A percentile compares a stretch with the other conserved stretches of the same genome.
Conservation (phyloP, 164 flowering plant genomes). For the Amborella trichopoda region DNA sequence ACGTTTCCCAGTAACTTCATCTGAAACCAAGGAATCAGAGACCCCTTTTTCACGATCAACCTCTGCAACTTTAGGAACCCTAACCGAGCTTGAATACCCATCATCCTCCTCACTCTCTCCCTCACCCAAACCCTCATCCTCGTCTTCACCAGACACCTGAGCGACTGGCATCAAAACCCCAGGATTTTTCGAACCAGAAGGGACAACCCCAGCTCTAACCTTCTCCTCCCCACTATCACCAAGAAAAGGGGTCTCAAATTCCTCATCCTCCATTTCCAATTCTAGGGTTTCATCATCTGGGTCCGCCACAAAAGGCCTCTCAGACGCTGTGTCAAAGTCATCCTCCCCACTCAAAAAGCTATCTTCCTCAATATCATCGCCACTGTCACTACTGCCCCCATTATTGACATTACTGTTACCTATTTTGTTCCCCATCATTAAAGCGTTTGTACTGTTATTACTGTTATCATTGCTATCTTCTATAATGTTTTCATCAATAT, state of each 20-base stretch:
- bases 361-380: constrained; percentile 13
- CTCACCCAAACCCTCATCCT: constrained; percentile 8
- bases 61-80: neutral
- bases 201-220: too few relatives aligned
- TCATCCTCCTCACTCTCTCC: constrained; percentile 1
- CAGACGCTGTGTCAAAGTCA: constrained; percentile 46
- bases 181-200: too few relatives aligned
- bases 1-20: neutral
- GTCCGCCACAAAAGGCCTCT: constrained; percentile 25
- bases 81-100: neutral
- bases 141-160: neutral
- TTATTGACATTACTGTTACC: constrained; percentile 5
- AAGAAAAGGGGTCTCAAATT: too few relatives aligned
- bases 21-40: too few relatives aligned
- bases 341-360: constrained; percentile 51
- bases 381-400: neutral
- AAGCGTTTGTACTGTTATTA: constrained; percentile 5
- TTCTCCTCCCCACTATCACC: too few relatives aligned
- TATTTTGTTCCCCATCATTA: too few relatives aligned
- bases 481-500: constrained; percentile 5
- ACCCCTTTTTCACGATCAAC: too few relatives aligned
- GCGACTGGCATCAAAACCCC: neutral
- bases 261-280: constrained; percentile 6
- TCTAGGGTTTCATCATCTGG: constrained; percentile 23
- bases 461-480: too few relatives aligned